Conservation (phyloP, 345 rosid genomes). For the Boechera retrofracta region DNA sequence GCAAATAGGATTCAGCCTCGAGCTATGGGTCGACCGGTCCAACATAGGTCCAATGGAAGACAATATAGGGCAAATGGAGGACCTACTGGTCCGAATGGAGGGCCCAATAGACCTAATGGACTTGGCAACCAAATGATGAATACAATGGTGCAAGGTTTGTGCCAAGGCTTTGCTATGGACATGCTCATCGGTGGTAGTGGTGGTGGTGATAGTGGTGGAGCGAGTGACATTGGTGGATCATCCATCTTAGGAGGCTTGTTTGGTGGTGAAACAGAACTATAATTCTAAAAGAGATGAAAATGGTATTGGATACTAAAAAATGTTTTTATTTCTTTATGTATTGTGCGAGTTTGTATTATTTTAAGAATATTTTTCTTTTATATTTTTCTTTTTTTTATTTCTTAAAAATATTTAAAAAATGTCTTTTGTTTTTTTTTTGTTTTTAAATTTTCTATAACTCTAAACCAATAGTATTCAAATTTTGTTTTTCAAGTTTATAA, state of each 20-base stretch:
- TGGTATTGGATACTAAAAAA: neutral
- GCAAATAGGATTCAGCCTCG: constrained; percentile 14
- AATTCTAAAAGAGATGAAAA: neutral
- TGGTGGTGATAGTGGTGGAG: constrained; percentile 27
- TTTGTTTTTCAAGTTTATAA: too few species aligned
- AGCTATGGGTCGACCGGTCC: constrained; percentile 4
- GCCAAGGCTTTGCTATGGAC: constrained; percentile 30
- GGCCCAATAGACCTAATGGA: neutral
- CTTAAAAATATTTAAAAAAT: too few species aligned
- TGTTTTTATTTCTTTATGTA: neutral
- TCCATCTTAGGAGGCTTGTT: constrained; percentile 29
- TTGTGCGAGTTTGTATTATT: neutral
- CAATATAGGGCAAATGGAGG: neutral
- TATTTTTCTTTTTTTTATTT: neutral
- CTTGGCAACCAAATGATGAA: constrained; percentile 28
- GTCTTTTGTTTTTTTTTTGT: neutral
- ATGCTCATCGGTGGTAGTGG: constrained; percentile 31
- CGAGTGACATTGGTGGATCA: constrained; percentile 23
- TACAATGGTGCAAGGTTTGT: constrained; percentile 37
- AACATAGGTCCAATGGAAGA: constrained; percentile 31
- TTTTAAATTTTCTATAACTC: too few species aligned
- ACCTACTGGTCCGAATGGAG: constrained; percentile 17
- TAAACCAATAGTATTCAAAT: too few species aligned
- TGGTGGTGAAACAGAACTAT: constrained; percentile 24
- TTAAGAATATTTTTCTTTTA: neutral